These are phyloP conservation scores for Alternaria tenuissima DNA, from an alignment of 2,329 filamentous ascomycete genomes.

Conservation along the genomic window DNA sequence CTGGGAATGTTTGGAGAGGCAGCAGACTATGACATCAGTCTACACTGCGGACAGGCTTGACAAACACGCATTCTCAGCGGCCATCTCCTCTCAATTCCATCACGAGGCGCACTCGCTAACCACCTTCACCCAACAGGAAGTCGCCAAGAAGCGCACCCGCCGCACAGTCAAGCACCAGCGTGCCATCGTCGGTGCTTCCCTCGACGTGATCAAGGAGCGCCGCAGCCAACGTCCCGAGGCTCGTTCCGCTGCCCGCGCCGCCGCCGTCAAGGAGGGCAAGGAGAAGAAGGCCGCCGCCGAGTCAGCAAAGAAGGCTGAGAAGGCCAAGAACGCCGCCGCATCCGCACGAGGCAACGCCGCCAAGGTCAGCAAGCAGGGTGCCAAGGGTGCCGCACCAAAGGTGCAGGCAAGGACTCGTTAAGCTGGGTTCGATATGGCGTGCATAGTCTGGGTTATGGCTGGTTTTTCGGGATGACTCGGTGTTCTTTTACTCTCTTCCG, in stretches of 20 bases:
- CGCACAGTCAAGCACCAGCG: constrained; percentile 98
- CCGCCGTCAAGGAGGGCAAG: constrained; percentile 97
- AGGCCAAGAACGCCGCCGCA: constrained; percentile 86
- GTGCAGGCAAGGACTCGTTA: constrained; percentile 87
- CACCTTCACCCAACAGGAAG: constrained; percentile 72
- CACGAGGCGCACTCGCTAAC: constrained; percentile 25
- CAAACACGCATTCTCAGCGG: not conserved
- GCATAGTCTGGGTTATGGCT: constrained; percentile 38
- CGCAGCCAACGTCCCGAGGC: constrained; percentile 94
- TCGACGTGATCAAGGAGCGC: constrained; percentile 99
- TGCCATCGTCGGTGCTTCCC: constrained; percentile 97
- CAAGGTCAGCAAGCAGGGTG: constrained; percentile 96
- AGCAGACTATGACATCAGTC: constrained; percentile 34
- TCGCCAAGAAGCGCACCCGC: constrained; percentile 99
- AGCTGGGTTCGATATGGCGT: constrained; percentile 47
- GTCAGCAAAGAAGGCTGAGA: constrained; percentile 97
- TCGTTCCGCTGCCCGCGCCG: constrained; percentile 85
- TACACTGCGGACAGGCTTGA: constrained; percentile 11
- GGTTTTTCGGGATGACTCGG: constrained; percentile 41
- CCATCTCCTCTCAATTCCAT: not conserved
- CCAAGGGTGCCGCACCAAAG: constrained; percentile 89
- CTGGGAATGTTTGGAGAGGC: constrained; percentile 13
- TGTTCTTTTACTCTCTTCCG: constrained; percentile 40
- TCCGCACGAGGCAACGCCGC: constrained; percentile 79
- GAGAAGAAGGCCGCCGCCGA: constrained; percentile 92